Conservation (phyloP, 148 eudicot species). For the Rhododendron mucronatum region DNA sequence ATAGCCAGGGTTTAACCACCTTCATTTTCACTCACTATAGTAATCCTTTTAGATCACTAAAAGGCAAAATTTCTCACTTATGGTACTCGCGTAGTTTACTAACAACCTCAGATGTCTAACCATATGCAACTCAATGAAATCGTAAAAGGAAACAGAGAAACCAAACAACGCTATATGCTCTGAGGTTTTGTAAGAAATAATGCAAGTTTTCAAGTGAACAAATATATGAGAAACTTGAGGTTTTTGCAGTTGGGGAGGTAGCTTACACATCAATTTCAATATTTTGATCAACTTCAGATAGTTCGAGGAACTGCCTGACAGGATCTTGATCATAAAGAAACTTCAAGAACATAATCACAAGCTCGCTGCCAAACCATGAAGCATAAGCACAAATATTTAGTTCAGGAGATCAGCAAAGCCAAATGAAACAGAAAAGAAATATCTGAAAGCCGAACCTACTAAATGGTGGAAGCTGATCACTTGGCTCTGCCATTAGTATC, state of each 20-base stretch:
- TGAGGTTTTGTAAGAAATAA: background rate
- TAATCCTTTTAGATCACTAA: background rate
- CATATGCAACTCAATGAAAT: background rate
- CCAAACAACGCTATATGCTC: background rate
- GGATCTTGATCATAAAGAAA: constrained; percentile 93
- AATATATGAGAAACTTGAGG: background rate
- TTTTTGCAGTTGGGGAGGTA: constrained; percentile 8
- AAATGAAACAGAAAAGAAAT: background rate
- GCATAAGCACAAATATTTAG: constrained; percentile 9
- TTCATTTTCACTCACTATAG: background rate
- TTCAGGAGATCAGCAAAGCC: background rate
- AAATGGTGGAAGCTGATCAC: constrained; percentile 71
- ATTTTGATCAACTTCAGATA: constrained; percentile 39
- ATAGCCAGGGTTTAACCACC: background rate
- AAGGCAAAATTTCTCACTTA: background rate
- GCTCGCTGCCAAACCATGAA: constrained; percentile 61
- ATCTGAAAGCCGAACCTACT: constrained; percentile 50
- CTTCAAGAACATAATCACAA: constrained; percentile 81
- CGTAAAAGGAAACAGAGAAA: background rate
- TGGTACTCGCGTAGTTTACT: background rate
- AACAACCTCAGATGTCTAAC: background rate
- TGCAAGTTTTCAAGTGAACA: background rate
- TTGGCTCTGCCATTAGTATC: constrained; percentile 90
- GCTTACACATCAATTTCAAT: constrained; percentile 80
- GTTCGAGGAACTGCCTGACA: constrained; percentile 65